Evolutionary conservation across 129 eudicot species (phyloP).

Genomic region (Helianthus tuberosus): DNA sequence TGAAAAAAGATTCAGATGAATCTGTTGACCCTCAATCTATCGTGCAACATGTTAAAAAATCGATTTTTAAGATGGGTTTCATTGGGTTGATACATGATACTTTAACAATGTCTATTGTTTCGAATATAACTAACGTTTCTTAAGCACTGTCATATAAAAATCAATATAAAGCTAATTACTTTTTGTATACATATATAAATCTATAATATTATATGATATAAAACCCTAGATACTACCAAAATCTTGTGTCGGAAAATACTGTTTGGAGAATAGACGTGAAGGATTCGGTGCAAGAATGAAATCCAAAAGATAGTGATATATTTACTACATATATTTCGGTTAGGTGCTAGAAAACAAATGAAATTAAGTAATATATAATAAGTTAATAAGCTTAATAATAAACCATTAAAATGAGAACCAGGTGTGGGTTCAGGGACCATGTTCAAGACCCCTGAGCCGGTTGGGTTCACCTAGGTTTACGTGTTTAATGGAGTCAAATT

Average conservation of each 20-base stretch:
- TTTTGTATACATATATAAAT: neutral
- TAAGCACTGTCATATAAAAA: neutral
- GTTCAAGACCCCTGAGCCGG: conserved; percentile 6
- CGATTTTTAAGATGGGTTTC: neutral
- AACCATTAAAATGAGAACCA: neutral
- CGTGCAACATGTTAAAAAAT: neutral
- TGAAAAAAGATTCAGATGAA: too few species aligned
- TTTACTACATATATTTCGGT: neutral
- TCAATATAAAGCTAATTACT: neutral
- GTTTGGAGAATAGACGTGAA: conserved; percentile 24
- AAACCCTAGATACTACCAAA: neutral
- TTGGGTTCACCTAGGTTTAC: conserved; percentile 7
- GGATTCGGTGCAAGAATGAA: conserved; percentile 27
- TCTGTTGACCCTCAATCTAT: too few species aligned
- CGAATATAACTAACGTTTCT: neutral
- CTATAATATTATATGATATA: neutral
- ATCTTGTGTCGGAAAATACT: conserved; percentile 5
- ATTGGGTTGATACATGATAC: neutral
- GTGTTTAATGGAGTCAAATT: neutral
- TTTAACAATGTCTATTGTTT: neutral
- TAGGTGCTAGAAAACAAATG: neutral
- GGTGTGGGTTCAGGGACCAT: conserved; percentile 6
- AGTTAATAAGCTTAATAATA: neutral
- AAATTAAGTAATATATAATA: neutral
- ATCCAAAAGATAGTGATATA: conserved; percentile 33